Conservation (phyloP, 768 basidiomycete genomes). For the Tricholoma sp. region DNA sequence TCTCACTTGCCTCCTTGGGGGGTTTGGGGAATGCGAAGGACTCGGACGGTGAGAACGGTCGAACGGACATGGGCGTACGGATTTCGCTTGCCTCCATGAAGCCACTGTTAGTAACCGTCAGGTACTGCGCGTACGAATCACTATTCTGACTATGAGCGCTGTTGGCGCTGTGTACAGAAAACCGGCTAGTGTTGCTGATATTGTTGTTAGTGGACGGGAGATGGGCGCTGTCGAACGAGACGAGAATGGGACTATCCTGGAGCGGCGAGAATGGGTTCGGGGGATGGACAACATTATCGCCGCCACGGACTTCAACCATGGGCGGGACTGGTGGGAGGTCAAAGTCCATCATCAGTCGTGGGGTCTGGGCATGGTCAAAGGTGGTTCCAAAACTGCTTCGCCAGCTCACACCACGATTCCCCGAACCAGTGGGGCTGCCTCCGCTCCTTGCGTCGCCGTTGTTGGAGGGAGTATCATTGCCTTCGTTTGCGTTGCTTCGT, state of each 20-base stretch:
- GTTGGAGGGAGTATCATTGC: conserved; percentile 10
- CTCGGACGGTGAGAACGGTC: conserved; percentile 63
- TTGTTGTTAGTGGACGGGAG: conserved; percentile 12
- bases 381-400: conserved; percentile 66
- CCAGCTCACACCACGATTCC: conserved; percentile 16
- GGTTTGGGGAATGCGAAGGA: conserved; percentile 68
- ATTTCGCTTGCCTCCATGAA: conserved; percentile 20
- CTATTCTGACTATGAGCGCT: conserved; percentile 33
- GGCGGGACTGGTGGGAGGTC: conserved; percentile 41
- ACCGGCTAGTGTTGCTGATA: conserved; percentile 12
- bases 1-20: conserved; percentile 28
- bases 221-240: conserved; percentile 25
- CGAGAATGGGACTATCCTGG: conserved; percentile 24
- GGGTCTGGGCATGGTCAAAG: conserved; percentile 39
- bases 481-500: conserved; percentile 13
- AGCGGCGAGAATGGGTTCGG: conserved; percentile 9
- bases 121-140: conserved; percentile 36
- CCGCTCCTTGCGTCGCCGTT: conserved; percentile 19
- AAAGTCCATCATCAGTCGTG: conserved; percentile 18
- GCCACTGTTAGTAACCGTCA: conserved; percentile 24
- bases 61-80: conserved; percentile 54
- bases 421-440: conserved; percentile 14
- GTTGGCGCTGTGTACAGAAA: conserved; percentile 36
- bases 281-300: conserved; percentile 3
- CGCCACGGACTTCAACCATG: conserved; percentile 48